Base-by-base conservation (phyloP, 2,329 filamentous ascomycete genomes). In the Colletotrichum sp. region DNA sequence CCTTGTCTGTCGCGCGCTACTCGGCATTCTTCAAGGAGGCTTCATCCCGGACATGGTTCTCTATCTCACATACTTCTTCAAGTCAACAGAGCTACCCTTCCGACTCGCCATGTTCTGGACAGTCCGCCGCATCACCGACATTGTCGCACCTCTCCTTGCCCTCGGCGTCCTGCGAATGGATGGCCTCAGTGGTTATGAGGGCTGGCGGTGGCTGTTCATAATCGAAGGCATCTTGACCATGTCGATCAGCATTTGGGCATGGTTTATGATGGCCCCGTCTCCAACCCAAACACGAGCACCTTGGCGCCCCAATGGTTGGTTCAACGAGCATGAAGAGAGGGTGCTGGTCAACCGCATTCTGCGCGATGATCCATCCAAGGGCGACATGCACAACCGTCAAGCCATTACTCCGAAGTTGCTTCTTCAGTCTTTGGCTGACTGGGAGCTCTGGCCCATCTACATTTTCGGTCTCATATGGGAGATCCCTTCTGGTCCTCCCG, bases 271-370 rank as follows among this genome's bases (percentile, higher is more conserved):
- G 77, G 79, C 80, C 7, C 78, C 82, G 0, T 81, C 80, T 0
- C 81, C 82, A 6, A 83, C 82, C 1, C 80, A 83, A 72, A 89
- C 88, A 0, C 86, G 84, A 48, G 85, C 84, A 7, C 87, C 85
- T 83, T 88, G 86, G 75, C 84, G 88, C 28, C 86, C 87, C 14
- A 84, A 88, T 14, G 90, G 89, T 0, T 92, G 89, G 88, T 92
- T 92, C 80, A 89, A 81, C 4, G 87, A 90, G 64, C 84, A 86
- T 3, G 90, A 92, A 77, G 89, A 92, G 76, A 86, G 86, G 76
- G 92, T 92, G 62, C 86, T 92, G 63, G 88, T 92, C 26, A 92
- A 91, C 77, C 83, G 90, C 1, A 85, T 89, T 13, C 82, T 85
- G 4, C 87, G 90, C 2, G 90, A 92, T 66, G 90, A 91, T 72